Evolutionary conservation across 805 yeast species (phyloP).

Genomic region (Cephaloascus albidus): DNA sequence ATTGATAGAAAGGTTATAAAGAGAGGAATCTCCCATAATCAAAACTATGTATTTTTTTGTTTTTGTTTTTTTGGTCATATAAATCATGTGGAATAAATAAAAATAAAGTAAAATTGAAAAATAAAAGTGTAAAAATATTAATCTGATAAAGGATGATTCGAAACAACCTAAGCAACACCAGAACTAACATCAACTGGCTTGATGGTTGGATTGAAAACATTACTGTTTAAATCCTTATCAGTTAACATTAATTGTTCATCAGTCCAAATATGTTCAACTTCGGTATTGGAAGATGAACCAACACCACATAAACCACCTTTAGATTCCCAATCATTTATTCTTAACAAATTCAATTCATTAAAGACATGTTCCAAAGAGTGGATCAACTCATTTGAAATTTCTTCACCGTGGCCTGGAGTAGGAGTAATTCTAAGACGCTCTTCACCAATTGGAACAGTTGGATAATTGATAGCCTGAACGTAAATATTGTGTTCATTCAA

Average conservation of each 20-base stretch:
- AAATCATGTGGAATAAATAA: too few relatives aligned
- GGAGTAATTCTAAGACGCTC: conserved; percentile 98
- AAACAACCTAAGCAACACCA: too few relatives aligned
- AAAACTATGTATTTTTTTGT: too few relatives aligned
- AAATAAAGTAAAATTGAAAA: too few relatives aligned
- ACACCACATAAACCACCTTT: conserved; percentile 91
- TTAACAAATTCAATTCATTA: conserved; percentile 61
- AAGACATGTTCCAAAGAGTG: conserved; percentile 77
- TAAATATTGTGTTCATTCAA: conserved; percentile 80
- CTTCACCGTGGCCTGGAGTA: conserved; percentile 88
- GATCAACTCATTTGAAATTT: conserved; percentile 66
- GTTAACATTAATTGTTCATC: conserved; percentile 61
- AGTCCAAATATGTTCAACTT: conserved; percentile 77
- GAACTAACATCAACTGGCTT: conserved; percentile 62
- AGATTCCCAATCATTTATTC: conserved; percentile 67
- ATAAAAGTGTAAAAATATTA: too few relatives aligned
- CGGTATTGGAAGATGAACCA: conserved; percentile 43
- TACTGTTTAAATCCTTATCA: conserved; percentile 55
- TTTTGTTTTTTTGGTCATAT: too few relatives aligned
- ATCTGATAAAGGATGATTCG: too few relatives aligned
- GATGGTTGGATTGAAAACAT: conserved; percentile 56
- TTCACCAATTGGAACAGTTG: conserved; percentile 92
- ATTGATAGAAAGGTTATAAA: too few relatives aligned
- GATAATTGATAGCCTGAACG: conserved; percentile 97
- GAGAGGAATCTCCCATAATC: too few relatives aligned